Evolutionary conservation across 192 early-diverging fungal species (phyloP).

Genomic region (Linnemannia hyalina): DNA sequence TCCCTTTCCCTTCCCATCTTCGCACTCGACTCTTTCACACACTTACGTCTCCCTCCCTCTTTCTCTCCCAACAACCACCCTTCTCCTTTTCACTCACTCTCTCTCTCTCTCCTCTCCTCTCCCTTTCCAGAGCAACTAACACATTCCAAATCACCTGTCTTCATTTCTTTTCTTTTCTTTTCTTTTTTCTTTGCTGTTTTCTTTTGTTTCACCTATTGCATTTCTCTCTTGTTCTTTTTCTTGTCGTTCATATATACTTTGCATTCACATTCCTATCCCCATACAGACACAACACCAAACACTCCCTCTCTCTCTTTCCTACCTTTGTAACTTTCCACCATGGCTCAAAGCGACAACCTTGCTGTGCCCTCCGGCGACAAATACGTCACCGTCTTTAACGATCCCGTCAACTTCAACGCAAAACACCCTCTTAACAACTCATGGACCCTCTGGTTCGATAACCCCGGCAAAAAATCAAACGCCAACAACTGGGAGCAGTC

Average conservation of each 20-base stretch:
- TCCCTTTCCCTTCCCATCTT: background rate
- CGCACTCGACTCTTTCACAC: background rate
- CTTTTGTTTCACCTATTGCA: conserved; percentile 5
- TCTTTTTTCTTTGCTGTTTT: background rate
- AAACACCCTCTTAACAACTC: conserved; percentile 90
- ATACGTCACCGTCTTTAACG: conserved; percentile 58
- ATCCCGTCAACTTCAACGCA: conserved; percentile 70
- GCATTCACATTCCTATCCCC: background rate
- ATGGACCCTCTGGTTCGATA: conserved; percentile 98
- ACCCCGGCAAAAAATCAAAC: conserved; percentile 83
- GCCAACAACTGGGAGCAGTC: conserved; percentile 84
- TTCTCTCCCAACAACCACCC: background rate
- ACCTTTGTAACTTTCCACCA: conserved; percentile 8
- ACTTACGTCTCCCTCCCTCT: background rate
- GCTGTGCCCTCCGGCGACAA: conserved; percentile 52
- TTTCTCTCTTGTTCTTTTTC: background rate
- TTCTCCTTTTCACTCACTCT: background rate
- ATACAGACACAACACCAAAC: no score
- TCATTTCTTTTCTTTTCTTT: background rate
- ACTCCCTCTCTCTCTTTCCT: background rate
- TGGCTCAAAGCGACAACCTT: conserved; percentile 55
- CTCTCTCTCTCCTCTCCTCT: background rate
- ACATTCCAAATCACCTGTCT: background rate
- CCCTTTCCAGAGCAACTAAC: background rate
- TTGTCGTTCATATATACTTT: background rate